Conservation (phyloP, 2,329 filamentous ascomycete species). For the Monilinia fructigena region DNA sequence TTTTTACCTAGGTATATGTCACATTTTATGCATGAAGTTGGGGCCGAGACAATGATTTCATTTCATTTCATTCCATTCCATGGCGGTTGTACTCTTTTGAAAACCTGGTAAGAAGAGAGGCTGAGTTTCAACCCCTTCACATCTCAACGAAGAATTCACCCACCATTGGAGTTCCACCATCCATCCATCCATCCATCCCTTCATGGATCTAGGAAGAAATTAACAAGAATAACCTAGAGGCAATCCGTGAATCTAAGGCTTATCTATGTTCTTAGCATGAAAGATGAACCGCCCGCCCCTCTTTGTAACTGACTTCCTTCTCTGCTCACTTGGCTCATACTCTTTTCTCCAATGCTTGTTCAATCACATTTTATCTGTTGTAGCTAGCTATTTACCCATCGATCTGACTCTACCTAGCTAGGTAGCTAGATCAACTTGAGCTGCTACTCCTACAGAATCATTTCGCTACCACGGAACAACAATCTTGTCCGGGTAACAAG, state of each 20-base stretch:
- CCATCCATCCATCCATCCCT: slow-evolving; percentile 8
- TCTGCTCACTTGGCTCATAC: not conserved
- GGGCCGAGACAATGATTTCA: not conserved
- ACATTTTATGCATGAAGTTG: not conserved
- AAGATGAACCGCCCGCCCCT: not conserved
- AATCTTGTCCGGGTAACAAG: slow-evolving; percentile 11
- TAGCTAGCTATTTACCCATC: not conserved
- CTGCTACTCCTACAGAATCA: slow-evolving; percentile 1
- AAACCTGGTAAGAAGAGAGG: not conserved
- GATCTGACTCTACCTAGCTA: not conserved
- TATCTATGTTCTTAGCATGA: slow-evolving; percentile 3
- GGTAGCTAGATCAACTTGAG: not conserved
- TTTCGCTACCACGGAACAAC: slow-evolving; percentile 6
- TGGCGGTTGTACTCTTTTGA: slow-evolving; percentile 4
- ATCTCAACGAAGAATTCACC: not conserved
- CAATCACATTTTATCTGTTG: slow-evolving; percentile 2
- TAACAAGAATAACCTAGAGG: not conserved
- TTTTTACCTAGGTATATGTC: not conserved
- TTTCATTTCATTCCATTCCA: not conserved
- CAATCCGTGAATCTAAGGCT: not conserved
- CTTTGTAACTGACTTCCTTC: too few species aligned
- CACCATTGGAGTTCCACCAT: too few species aligned
- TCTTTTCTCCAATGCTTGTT: not conserved
- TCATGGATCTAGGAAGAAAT: slow-evolving; percentile 10
- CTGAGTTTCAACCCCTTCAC: slow-evolving; percentile 14